Evolutionary conservation across 73 alveolate genomes (phyloP), one percentile per base, ranked within the genome.

Genomic region (Symbiodinium natans): DNA sequence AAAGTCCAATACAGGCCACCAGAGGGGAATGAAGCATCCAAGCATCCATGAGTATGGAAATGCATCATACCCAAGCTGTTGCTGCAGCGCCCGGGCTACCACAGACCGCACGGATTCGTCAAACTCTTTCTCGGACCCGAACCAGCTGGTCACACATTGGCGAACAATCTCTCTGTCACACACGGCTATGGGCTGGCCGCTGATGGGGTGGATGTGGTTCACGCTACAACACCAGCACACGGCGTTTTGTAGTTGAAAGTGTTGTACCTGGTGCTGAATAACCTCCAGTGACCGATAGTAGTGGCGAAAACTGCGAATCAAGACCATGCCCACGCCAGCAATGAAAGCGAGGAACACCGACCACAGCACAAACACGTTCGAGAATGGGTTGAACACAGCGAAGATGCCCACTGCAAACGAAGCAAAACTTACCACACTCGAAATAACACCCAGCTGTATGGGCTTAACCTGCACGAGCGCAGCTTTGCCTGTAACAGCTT

Each of bases 121-220:
- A n/a, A 83, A 83, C 7, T 29, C 74, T 52, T 85, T 38, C 38
- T 42, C 82, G 63, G 93, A 85, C 42, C 93, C 93, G 23, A 85
- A 46, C 93, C 93, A 85, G 15, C 21, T 41, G 54, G 31, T 31
- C 25, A 85, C 75, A 29, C 93, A 85, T 34, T 3, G 42, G 31
- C 36, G 41, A 39, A 85, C 21, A 36, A 84, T 48, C 36, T 38
- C 77, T 27, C 80, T 38, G 34, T 85, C 93, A 41, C 93, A 52
- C 43, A 23, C 82, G n/a, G 23, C 21, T 2, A 0, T 13, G 34
- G 15, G 36, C 9, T 73, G 48, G 11, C 13, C 2, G 21, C 9
- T 5, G 11, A 21, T 38, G n/a, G 52, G 52, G 29, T 19, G 41
- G 41, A 2, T 23, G 68, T 83, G 92, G 2, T 27, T 38, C 74